These are phyloP conservation scores for Kitagawia praeruptora DNA, from an alignment of 129 eudicot genomes.

Conservation along the genomic window DNA sequence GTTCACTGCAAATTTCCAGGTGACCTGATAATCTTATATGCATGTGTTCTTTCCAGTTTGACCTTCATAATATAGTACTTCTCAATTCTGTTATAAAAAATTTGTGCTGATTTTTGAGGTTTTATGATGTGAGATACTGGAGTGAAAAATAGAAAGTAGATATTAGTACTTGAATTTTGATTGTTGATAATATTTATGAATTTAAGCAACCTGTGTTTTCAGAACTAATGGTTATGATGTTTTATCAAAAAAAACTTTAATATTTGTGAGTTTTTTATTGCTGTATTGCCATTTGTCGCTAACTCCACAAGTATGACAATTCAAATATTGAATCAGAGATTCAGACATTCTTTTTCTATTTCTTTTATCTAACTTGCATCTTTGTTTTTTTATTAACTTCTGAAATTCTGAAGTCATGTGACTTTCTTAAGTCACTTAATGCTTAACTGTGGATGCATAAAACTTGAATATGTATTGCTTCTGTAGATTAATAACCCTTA, in stretches of 20 bases:
- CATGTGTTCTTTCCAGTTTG: too few relatives aligned
- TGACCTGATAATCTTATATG: not conserved
- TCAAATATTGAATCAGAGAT: not conserved
- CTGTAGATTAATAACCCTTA: not conserved
- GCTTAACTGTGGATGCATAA: not conserved
- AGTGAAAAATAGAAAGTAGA: not conserved
- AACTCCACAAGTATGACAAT: not conserved
- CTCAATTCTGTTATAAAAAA: not conserved
- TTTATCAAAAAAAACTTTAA: not conserved
- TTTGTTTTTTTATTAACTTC: not conserved
- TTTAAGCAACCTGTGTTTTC: not conserved
- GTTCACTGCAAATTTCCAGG: not conserved
- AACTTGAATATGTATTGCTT: not conserved
- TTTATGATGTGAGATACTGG: not conserved
- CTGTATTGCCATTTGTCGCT: not conserved
- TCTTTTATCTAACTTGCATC: not conserved
- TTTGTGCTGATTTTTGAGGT: not conserved
- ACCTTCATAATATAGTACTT: not conserved
- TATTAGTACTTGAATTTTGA: not conserved
- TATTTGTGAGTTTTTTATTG: not conserved
- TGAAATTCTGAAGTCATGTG: not conserved
- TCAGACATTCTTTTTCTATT: not conserved
- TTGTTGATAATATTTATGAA: not conserved
- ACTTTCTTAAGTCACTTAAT: not conserved
- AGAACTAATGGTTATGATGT: not conserved